Percentiles rank a stretch among this genome's conserved stretches.
Evolutionary conservation across 2,329 filamentous ascomycete species (phyloP).

Genomic region (Microsporum ferrugineum): DNA sequence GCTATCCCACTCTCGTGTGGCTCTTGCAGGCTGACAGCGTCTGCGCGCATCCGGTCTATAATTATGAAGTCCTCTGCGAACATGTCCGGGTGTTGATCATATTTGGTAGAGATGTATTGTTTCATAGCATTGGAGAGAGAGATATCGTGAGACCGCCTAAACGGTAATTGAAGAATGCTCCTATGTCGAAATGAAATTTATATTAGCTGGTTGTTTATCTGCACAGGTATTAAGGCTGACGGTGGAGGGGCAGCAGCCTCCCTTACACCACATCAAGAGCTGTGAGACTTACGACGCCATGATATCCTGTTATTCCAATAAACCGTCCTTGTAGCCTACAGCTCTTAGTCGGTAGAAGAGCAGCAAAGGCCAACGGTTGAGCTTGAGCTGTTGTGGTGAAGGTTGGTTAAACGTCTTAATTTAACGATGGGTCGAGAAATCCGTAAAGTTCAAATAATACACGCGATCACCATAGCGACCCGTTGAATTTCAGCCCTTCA

Average conservation of each 20-base stretch:
- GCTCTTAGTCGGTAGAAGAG: background rate
- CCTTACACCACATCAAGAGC: background rate
- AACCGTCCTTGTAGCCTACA: background rate
- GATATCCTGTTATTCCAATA: background rate
- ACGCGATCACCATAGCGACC: background rate
- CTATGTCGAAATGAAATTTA: conserved; percentile 17
- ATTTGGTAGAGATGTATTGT: conserved; percentile 93
- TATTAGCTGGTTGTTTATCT: background rate
- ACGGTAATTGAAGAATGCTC: conserved; percentile 61
- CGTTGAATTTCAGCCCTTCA: background rate
- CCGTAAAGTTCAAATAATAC: background rate
- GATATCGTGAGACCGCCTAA: conserved; percentile 71
- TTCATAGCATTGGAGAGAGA: conserved; percentile 73
- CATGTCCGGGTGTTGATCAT: conserved; percentile 97
- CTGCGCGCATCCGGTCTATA: conserved; percentile 69
- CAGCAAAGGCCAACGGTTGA: background rate
- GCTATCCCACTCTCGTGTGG: conserved; percentile 75
- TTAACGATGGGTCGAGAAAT: background rate
- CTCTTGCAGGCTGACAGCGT: conserved; percentile 82
- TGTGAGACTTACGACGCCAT: background rate
- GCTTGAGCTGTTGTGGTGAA: background rate
- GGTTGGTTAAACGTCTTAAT: background rate
- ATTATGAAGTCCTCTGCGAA: conserved; percentile 79
- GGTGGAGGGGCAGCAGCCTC: background rate
- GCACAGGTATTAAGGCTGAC: background rate